Evolutionary conservation across 148 eudicot genomes (phyloP), one percentile per base, ranked within the genome.

Genomic region (Fagopyrum tataricum): DNA sequence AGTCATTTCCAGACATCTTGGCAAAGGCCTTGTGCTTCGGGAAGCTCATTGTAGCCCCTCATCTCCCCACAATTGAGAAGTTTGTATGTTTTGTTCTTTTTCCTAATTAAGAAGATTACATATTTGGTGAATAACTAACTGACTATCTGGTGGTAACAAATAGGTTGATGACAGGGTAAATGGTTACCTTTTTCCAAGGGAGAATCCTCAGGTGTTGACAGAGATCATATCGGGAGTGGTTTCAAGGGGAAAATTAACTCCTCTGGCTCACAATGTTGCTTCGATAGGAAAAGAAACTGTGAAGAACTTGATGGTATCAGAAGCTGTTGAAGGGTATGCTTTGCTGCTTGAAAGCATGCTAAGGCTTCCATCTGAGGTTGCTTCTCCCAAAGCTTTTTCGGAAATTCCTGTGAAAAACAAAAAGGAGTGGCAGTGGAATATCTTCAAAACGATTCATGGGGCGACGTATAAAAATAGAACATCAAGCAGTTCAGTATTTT

Each of bases 111-210:
- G 55, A 21, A 20, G 10, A 12, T 17, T 42, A 18, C 58, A 2
- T 39, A 31, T 66, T 64, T 47, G 26, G 18, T 23, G 53, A 72
- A 21, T 72, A 62, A 67, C 42, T 46, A 41, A 74, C 89, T 82
- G 73, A 86, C 81, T 77, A 47, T 77, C 76, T 77, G 74, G 47
- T 79, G 67, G 76, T 80, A 72, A 76, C 53, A 49, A 66, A 41
- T 79, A 95, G 99, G 86, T 95, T 66, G 86, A 89, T 83, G 89
- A 95, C 86, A 85, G 85, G 88, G 99, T 91, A 75, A 91, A 88
- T 74, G 96, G 96, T 73, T 90, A 80, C 81, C 87, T 95, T 74
- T 95, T 83, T 47, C 92, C 96, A 0, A 91, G 86, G 89, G 89
- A 90, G 44, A 85, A 95, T 71, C 72, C 84, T 15, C 77, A 73